Conservation (phyloP, 805 yeast species). For the Barnettozyma californica region DNA sequence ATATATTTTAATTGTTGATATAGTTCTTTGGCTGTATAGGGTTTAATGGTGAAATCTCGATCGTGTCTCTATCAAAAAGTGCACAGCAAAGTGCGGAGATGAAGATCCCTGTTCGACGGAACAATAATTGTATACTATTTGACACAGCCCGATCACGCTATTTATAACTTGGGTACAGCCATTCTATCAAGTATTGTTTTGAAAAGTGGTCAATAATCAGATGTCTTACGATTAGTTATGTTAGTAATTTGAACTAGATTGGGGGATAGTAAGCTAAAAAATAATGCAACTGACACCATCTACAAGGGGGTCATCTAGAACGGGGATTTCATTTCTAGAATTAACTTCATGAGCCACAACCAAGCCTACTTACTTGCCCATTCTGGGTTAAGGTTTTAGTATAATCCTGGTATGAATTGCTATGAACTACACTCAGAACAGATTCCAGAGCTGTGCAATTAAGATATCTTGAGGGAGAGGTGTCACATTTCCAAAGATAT, state of each 20-base stretch:
- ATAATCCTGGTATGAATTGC: not conserved
- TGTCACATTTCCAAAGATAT: not conserved
- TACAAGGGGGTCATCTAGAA: not conserved
- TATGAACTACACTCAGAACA: not conserved
- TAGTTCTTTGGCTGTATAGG: too few relatives aligned
- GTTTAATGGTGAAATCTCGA: not conserved
- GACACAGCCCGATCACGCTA: too few relatives aligned
- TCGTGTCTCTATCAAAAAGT: not conserved
- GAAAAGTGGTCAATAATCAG: too few relatives aligned
- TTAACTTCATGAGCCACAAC: not conserved
- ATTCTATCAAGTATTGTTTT: too few relatives aligned
- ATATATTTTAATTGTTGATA: too few relatives aligned
- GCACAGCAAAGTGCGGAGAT: too few relatives aligned
- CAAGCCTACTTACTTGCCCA: not conserved
- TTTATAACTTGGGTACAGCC: too few relatives aligned
- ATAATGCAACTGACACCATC: not conserved
- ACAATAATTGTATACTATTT: too few relatives aligned
- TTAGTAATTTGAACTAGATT: too few relatives aligned
- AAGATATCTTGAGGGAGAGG: not conserved
- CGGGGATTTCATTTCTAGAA: not conserved
- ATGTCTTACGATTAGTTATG: too few relatives aligned
- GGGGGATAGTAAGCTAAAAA: not conserved
- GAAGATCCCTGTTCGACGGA: too few relatives aligned
- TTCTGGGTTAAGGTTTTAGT: not conserved
- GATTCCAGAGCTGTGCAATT: not conserved